Evolutionary conservation across 345 rosid species (phyloP).

Genomic region (Corymbia maculata): DNA sequence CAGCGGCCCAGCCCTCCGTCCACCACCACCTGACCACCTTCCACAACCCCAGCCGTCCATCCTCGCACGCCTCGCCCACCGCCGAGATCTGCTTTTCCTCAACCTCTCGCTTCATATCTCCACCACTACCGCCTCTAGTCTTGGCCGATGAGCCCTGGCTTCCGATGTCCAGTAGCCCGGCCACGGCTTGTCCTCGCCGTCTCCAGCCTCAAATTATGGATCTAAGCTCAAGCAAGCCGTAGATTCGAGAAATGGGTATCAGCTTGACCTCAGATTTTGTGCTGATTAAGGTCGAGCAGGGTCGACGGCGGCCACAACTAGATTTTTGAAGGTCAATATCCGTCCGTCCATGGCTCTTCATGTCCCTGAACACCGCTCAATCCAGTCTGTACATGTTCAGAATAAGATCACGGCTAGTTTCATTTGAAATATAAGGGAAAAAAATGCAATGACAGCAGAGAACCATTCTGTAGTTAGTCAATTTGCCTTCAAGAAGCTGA

Average conservation of each 20-base stretch:
- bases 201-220: not conserved
- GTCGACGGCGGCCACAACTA: not conserved
- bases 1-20: not conserved
- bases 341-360: too few species aligned
- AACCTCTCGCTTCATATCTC: not conserved
- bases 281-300: not conserved
- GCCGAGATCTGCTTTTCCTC: not conserved
- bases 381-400: too few species aligned
- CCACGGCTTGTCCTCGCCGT: not conserved
- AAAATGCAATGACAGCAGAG: too few species aligned
- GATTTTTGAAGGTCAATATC: not conserved
- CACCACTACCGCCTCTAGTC: not conserved
- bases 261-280: not conserved
- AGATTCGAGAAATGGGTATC: not conserved
- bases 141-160: not conserved
- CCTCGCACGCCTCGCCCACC: not conserved
- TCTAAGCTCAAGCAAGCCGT: not conserved
- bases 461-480: too few species aligned
- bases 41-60: not conserved
- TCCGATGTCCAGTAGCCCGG: not conserved
- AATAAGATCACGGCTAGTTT: too few species aligned
- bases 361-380: too few species aligned
- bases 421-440: too few species aligned
- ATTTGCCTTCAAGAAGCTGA: too few species aligned
- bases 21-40: not conserved